Percentiles rank a stretch among this genome's conserved stretches.
Conservation (phyloP, 2,329 filamentous ascomycete genomes). For the Lecanosticta acicola region DNA sequence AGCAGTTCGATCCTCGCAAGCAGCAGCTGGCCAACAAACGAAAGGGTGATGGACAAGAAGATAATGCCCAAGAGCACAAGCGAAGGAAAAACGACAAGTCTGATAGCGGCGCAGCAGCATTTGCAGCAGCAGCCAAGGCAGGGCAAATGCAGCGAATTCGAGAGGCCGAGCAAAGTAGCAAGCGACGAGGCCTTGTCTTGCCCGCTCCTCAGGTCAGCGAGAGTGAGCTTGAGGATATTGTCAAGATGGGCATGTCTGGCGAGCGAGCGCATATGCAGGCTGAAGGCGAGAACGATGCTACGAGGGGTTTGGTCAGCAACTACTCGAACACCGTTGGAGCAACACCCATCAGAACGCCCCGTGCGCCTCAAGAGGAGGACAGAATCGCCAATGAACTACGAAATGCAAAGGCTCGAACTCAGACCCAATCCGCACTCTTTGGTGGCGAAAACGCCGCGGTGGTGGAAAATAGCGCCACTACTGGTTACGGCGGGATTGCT, state of each 20-base stretch:
- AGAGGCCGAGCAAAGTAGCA: conserved; percentile 95
- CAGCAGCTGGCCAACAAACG: conserved; percentile 87
- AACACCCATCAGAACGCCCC: conserved; percentile 86
- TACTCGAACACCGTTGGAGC: conserved; percentile 75
- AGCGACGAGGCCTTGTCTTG: conserved; percentile 73
- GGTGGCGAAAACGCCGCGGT: conserved; percentile 92
- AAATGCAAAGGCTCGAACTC: conserved; percentile 85
- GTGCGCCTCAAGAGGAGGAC: conserved; percentile 87
- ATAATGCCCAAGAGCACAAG: conserved; percentile 65
- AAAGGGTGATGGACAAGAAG: conserved; percentile 85
- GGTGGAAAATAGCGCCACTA: conserved; percentile 72
- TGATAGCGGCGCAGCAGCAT: conserved; percentile 62
- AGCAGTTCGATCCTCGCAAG: conserved; percentile 85
- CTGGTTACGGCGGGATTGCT: conserved; percentile 79
- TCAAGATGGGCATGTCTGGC: conserved; percentile 96
- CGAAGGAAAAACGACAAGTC: conserved; percentile 84
- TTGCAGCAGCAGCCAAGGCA: conserved; percentile 84
- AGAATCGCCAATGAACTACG: conserved; percentile 93
- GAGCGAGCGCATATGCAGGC: conserved; percentile 75
- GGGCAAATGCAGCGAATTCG: conserved; percentile 91
- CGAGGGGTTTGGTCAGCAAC: conserved; percentile 77
- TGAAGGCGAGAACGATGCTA: conserved; percentile 76
- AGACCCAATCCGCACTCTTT: conserved; percentile 87
- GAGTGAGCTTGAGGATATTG: conserved; percentile 88
- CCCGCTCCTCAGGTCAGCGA: conserved; percentile 90